Base-by-base conservation (phyloP, 1,284 basidiomycete species). In the Neotropicomus parvogracilis region DNA sequence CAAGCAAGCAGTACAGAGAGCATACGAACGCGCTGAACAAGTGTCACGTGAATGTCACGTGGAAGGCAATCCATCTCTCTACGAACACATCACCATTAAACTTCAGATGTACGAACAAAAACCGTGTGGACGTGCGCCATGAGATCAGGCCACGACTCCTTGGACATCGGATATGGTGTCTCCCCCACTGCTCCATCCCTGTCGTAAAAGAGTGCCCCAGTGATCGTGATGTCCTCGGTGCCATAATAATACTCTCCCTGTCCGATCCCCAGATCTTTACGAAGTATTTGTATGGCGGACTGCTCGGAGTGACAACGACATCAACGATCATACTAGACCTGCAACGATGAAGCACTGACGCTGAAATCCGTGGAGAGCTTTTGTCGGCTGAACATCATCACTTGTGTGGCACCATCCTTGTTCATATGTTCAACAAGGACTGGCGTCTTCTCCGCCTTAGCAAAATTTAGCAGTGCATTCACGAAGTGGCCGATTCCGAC, bases 1-100 rank as follows among this genome's bases (percentile, higher is more conserved):
- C 29, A 19, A 9, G 21, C n/a, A 17, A 34, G 20, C 5, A 33
- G 6, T 34, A 14, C 32, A 26, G 17, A 6, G 39, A 31, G n/a
- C n/a, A n/a, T n/a, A n/a, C n/a, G n/a, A 14, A 49, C 63, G 58
- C 62, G 52, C 32, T 40, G 13, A 64, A 62, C 54, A 29, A 10
- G 3, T 17, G 42, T 52, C 62, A 66, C 62, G 58, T 54, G 60
- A 7, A 31, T 20, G 6, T 48, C 62, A 58, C 39, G 45, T 41
- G 39, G 14, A 17, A 34, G n/a, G n/a, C n/a, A n/a, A n/a, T n/a
- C n/a, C n/a, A 24, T 24, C 4, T 8, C 24, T 24, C 24, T 24
- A 24, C 24, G n/a, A 24, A 24, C 24, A 24, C 24, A 5, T 24
- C 24, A 24, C 4, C 4, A 8, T 24, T 8, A 24, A 31, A 24